Evolutionary conservation across 2,329 filamentous ascomycete species (phyloP).

Genomic region (Cladosporium sp.): DNA sequence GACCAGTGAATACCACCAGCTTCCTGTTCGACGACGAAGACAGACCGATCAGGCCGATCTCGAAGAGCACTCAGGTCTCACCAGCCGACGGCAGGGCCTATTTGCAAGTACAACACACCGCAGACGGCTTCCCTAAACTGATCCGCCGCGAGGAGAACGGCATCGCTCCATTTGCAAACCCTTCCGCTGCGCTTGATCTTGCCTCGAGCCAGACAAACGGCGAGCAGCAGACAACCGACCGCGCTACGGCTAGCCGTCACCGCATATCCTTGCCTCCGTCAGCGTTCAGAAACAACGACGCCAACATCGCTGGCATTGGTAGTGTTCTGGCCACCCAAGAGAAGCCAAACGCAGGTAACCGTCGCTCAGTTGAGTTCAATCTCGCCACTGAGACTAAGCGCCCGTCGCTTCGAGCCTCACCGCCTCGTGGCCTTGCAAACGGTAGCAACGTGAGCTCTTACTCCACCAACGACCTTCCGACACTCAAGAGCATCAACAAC

Average conservation of each 20-base stretch:
- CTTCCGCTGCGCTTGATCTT: slow-evolving; percentile 70
- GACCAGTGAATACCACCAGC: slow-evolving; percentile 78
- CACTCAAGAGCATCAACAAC: slow-evolving; percentile 64
- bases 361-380: slow-evolving; percentile 47
- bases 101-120: slow-evolving; percentile 66
- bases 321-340: slow-evolving; percentile 38
- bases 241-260: slow-evolving; percentile 44
- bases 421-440: slow-evolving; percentile 53
- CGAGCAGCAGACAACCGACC: slow-evolving; percentile 61
- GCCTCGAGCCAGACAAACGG: slow-evolving; percentile 62
- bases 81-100: slow-evolving; percentile 66
- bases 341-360: slow-evolving; percentile 38
- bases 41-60: slow-evolving; percentile 38
- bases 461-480: slow-evolving; percentile 84
- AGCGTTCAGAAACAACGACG: slow-evolving; percentile 29
- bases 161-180: slow-evolving; percentile 71
- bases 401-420: slow-evolving; percentile 52
- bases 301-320: slow-evolving; percentile 34
- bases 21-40: slow-evolving; percentile 77
- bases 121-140: slow-evolving; percentile 84
- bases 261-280: slow-evolving; percentile 37
- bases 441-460: slow-evolving; percentile 73
- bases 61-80: slow-evolving; percentile 37
- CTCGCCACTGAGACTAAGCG: slow-evolving; percentile 42
- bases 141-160: slow-evolving; percentile 59